Conservation (phyloP, 2,329 filamentous ascomycete genomes). For the Fusarium aywerte region DNA sequence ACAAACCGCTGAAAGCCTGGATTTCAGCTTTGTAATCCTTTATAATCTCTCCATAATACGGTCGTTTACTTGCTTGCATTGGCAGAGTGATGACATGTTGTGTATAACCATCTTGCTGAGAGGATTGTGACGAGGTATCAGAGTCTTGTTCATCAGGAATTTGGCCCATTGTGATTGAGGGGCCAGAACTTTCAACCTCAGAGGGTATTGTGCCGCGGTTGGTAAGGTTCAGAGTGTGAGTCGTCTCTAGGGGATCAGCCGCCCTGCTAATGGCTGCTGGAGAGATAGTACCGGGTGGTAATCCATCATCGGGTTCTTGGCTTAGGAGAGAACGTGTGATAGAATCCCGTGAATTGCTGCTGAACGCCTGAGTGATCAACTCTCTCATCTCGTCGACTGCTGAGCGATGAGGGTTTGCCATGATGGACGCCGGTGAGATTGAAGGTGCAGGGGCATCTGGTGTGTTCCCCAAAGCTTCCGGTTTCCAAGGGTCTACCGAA, state of each 20-base stretch:
- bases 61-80: constrained; percentile 63
- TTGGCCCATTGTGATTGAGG: constrained; percentile 45
- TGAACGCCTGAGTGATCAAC: constrained; percentile 39
- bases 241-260: constrained; percentile 38
- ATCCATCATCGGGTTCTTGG: constrained; percentile 27
- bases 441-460: constrained; percentile 39
- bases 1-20: constrained; percentile 57
- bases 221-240: constrained; percentile 37
- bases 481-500: constrained; percentile 43
- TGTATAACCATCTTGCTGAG: constrained; percentile 9
- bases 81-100: constrained; percentile 68
- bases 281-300: constrained; percentile 51
- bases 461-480: constrained; percentile 36
- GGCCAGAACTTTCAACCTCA: constrained; percentile 38
- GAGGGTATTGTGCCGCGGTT: constrained; percentile 34
- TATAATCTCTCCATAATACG: constrained; percentile 63
- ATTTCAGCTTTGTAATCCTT: constrained; percentile 57
- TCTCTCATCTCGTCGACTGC: constrained; percentile 37
- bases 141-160: constrained; percentile 39
- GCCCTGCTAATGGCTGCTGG: constrained; percentile 53
- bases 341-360: constrained; percentile 24
- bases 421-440: constrained; percentile 46
- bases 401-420: constrained; percentile 37
- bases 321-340: constrained; percentile 38
- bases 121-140: constrained; percentile 35